A percentile compares a stretch with the other conserved stretches of the same genome.
These are phyloP conservation scores for Pythium monospermum DNA, from an alignment of 352 stramenopile genomes.

Conservation along the genomic window DNA sequence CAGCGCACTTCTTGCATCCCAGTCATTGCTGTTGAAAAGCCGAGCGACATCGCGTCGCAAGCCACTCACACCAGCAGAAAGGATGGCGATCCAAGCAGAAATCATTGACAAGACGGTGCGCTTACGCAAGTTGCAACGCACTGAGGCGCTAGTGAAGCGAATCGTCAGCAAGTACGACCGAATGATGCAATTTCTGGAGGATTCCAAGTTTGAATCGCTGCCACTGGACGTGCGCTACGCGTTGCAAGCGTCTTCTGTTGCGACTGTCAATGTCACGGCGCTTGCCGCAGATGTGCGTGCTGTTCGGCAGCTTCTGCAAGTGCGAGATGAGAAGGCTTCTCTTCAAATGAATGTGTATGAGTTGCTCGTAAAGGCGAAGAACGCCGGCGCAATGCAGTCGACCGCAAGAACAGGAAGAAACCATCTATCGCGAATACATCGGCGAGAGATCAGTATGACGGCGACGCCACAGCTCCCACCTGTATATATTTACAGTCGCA, in stretches of 20 bases:
- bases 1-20: constrained; percentile 11
- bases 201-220: constrained; percentile 45
- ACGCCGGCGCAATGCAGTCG: constrained; percentile 43
- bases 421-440: constrained; percentile 43
- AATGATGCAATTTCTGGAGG: constrained; percentile 46
- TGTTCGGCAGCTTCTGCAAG: constrained; percentile 65
- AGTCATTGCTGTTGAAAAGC: constrained; percentile 53
- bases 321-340: constrained; percentile 38
- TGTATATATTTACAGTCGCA: constrained; percentile 69
- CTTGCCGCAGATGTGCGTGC: constrained; percentile 71
- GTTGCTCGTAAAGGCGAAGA: constrained; percentile 34
- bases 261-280: constrained; percentile 34
- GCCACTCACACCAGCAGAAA: constrained; percentile 28
- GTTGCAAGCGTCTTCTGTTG: constrained; percentile 20
- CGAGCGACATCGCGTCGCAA: constrained; percentile 31
- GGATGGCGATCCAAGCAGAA: constrained; percentile 46
- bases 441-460: constrained; percentile 42
- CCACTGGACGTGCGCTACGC: constrained; percentile 39
- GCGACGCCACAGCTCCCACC: constrained; percentile 33
- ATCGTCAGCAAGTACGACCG: constrained; percentile 74
- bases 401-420: constrained; percentile 47
- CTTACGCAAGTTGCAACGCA: constrained; percentile 40
- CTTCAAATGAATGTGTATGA: constrained; percentile 29
- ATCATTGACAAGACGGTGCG: constrained; percentile 45
- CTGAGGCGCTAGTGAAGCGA: constrained; percentile 48